Percentiles rank a stretch among this genome's conserved stretches.
phyloP scores from a whole-genome alignment of 441 rosid species.

The Erodium moschatum region DNA sequence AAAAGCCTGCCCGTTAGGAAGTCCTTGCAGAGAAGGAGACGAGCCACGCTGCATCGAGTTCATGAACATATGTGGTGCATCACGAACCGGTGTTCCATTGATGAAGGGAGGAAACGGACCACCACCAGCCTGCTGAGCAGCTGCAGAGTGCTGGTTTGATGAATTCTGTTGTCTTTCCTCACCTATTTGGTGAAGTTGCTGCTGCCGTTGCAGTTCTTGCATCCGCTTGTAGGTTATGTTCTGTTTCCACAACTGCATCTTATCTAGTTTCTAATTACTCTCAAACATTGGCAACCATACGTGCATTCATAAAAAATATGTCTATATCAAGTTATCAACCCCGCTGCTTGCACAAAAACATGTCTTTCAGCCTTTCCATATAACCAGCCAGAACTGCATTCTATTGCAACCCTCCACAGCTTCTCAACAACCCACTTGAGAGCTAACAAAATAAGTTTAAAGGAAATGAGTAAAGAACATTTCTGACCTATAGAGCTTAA shows the following conservation, averaged over 20 bases:
- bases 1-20: slow-evolving; percentile 20
- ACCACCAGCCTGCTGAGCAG: slow-evolving; percentile 26
- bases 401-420: slow-evolving; percentile 4
- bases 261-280: slow-evolving; percentile 20
- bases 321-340: neutral
- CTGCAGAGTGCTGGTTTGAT: slow-evolving; percentile 30
- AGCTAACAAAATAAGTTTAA: neutral
- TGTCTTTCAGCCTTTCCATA: neutral
- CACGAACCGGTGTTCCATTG: slow-evolving; percentile 42
- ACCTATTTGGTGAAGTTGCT: slow-evolving; percentile 34
- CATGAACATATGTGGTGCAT: slow-evolving; percentile 35
- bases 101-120: slow-evolving; percentile 30
- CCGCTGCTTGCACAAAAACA: too few relatives aligned
- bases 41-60: slow-evolving; percentile 34
- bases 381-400: neutral
- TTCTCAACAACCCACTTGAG: neutral
- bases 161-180: slow-evolving; percentile 39
- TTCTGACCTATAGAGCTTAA: neutral
- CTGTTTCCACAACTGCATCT: slow-evolving; percentile 48
- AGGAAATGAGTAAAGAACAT: neutral
- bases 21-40: slow-evolving; percentile 21
- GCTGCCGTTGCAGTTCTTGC: slow-evolving; percentile 51
- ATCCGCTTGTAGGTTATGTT: slow-evolving; percentile 45
- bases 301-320: neutral
- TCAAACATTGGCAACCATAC: neutral